Conservation (phyloP, 768 basidiomycete species). For the Amanita muscaria region DNA sequence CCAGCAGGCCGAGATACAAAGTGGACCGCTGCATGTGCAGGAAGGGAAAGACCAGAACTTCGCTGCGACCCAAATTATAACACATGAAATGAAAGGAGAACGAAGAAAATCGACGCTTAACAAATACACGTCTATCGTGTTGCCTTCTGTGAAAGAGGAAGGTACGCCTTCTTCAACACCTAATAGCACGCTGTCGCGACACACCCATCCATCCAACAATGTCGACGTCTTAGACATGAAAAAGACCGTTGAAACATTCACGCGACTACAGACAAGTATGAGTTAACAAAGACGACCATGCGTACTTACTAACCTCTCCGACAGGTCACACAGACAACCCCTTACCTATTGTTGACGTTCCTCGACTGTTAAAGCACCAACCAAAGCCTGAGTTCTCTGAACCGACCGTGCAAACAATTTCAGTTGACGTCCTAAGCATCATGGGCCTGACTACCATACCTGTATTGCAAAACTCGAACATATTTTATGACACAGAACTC, state of each 20-base stretch:
- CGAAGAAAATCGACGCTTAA: constrained; percentile 62
- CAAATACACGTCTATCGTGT: constrained; percentile 48
- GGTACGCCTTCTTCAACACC: constrained; percentile 50
- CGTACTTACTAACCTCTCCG: background rate
- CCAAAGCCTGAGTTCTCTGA: constrained; percentile 15
- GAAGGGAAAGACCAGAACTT: background rate
- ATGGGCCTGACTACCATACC: constrained; percentile 38
- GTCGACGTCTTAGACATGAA: background rate
- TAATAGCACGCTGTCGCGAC: constrained; percentile 40
- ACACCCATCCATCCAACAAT: background rate
- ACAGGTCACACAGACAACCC: constrained; percentile 27
- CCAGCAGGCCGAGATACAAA: constrained; percentile 15
- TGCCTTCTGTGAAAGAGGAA: constrained; percentile 66
- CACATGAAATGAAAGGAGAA: constrained; percentile 31
- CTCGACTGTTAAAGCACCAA: constrained; percentile 29
- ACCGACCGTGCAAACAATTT: constrained; percentile 44
- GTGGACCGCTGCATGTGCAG: background rate
- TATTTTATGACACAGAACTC: constrained; percentile 71
- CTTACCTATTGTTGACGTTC: constrained; percentile 41
- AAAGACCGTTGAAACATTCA: background rate
- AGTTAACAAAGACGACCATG: background rate
- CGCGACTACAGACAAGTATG: background rate
- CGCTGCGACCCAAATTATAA: constrained; percentile 16
- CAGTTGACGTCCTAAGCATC: constrained; percentile 65
- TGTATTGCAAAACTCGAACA: constrained; percentile 34